Conservation (phyloP, 2,329 filamentous ascomycete species). For the Chrysoporthe deuterocubensis region DNA sequence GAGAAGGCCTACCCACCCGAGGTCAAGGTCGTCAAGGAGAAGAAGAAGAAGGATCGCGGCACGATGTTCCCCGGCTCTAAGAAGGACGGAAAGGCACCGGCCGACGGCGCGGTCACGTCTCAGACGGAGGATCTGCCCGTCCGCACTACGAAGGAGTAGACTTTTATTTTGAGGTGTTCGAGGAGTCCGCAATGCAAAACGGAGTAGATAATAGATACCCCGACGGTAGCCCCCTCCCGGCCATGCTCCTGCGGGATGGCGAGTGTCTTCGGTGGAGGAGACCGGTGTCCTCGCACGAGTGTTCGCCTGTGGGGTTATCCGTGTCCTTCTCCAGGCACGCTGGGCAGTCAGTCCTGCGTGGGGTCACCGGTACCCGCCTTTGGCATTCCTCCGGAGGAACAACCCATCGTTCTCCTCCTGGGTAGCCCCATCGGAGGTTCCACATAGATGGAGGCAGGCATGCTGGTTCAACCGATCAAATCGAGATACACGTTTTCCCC, state of each 20-base stretch:
- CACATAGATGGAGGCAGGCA: too few relatives aligned
- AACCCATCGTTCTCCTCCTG: too few relatives aligned
- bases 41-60: constrained; percentile 79
- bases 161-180: background rate
- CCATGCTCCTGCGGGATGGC: background rate
- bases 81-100: constrained; percentile 27
- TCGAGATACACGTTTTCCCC: too few relatives aligned
- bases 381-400: too few relatives aligned
- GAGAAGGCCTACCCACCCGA: constrained; percentile 80
- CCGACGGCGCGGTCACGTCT: constrained; percentile 25
- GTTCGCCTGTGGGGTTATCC: background rate
- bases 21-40: constrained; percentile 70
- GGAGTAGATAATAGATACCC: constrained; percentile 7
- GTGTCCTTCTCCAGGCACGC: too few relatives aligned
- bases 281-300: background rate
- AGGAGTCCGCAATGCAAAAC: background rate
- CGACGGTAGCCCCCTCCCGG: background rate
- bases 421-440: too few relatives aligned
- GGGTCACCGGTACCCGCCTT: too few relatives aligned
- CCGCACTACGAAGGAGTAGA: constrained; percentile 13
- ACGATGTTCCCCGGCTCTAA: constrained; percentile 60
- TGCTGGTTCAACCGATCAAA: too few relatives aligned
- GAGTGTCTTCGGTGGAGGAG: background rate
- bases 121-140: constrained; percentile 29
- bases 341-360: too few relatives aligned